phyloP scores from a whole-genome alignment of 768 basidiomycete genomes.

The Trametes gibbosa region DNA sequence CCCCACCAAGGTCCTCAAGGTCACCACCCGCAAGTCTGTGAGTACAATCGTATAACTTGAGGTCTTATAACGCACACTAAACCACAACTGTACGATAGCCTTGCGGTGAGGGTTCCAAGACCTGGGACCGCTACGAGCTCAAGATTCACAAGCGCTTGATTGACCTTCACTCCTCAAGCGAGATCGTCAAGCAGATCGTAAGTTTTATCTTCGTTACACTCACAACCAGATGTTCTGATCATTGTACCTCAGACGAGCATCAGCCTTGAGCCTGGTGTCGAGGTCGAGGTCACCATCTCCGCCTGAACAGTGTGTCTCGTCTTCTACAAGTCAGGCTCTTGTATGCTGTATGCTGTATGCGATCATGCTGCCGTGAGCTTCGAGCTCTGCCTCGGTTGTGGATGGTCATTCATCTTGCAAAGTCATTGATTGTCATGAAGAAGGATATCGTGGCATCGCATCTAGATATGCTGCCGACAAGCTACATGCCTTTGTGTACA shows the following conservation, averaged over 20 bases:
- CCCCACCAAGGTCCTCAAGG: conserved; percentile 97
- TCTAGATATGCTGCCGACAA: not conserved
- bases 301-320: conserved; percentile 36
- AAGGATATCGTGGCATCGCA: conserved; percentile 2
- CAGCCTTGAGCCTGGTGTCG: conserved; percentile 98
- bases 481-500: conserved; percentile 7
- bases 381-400: too few species aligned
- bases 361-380: conserved; percentile 6
- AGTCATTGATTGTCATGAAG: not conserved
- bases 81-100: conserved; percentile 49
- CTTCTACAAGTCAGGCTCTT: conserved; percentile 2
- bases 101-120: conserved; percentile 99
- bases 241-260: conserved; percentile 76
- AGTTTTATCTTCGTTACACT: conserved; percentile 28
- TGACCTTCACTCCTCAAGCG: conserved; percentile 96
- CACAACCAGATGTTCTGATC: not conserved
- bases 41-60: conserved; percentile 29
- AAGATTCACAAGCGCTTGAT: conserved; percentile 99
- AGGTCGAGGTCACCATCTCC: conserved; percentile 97
- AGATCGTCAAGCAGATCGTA: conserved; percentile 99
- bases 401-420: too few species aligned
- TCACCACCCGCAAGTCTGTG: conserved; percentile 99
- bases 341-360: conserved; percentile 17
- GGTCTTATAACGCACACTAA: not conserved
- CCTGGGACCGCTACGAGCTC: conserved; percentile 99